Evolutionary conservation across 352 stramenopile genomes (phyloP).

Genomic region (Phytophthora pseudosyringae): DNA sequence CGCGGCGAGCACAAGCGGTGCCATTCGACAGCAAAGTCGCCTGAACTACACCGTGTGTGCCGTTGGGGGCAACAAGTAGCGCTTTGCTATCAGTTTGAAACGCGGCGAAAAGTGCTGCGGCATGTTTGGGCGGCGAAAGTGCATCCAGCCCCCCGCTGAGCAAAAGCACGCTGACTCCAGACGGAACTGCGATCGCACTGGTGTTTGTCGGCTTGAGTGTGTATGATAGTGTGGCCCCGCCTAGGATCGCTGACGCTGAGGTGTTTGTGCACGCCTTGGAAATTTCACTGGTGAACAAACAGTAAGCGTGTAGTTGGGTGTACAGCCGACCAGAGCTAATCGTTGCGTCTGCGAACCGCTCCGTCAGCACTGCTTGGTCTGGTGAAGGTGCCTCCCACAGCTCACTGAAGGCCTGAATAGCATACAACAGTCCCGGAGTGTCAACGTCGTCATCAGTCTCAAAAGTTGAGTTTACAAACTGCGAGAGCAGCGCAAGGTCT

Average conservation of each 20-base stretch:
- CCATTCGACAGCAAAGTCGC: constrained; percentile 41
- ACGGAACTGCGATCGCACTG: constrained; percentile 6
- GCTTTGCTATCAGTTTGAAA: constrained; percentile 51
- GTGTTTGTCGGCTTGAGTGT: constrained; percentile 26
- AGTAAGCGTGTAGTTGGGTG: constrained; percentile 60
- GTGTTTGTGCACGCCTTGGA: constrained; percentile 41
- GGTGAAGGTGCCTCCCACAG: constrained; percentile 71
- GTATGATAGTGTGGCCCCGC: constrained; percentile 46
- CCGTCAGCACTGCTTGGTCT: constrained; percentile 44
- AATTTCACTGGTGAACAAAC: constrained; percentile 59
- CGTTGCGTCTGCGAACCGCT: constrained; percentile 50
- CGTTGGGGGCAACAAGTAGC: constrained; percentile 48
- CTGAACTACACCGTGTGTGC: constrained; percentile 51
- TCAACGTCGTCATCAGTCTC: constrained; percentile 8
- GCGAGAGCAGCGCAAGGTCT: constrained; percentile 51
- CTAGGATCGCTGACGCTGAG: constrained; percentile 5
- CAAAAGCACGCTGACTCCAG: constrained; percentile 55
- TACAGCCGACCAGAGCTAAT: constrained; percentile 58
- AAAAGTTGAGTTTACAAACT: constrained; percentile 42
- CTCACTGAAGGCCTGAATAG: constrained; percentile 76
- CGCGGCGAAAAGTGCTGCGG: constrained; percentile 44
- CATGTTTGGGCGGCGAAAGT: constrained; percentile 49
- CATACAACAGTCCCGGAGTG: constrained; percentile 53
- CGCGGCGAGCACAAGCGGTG: constrained; percentile 48
- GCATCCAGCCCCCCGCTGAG: constrained; percentile 56